phyloP scores from a whole-genome alignment of 2,329 filamentous ascomycete species.

The Tolypocladium sp. region DNA sequence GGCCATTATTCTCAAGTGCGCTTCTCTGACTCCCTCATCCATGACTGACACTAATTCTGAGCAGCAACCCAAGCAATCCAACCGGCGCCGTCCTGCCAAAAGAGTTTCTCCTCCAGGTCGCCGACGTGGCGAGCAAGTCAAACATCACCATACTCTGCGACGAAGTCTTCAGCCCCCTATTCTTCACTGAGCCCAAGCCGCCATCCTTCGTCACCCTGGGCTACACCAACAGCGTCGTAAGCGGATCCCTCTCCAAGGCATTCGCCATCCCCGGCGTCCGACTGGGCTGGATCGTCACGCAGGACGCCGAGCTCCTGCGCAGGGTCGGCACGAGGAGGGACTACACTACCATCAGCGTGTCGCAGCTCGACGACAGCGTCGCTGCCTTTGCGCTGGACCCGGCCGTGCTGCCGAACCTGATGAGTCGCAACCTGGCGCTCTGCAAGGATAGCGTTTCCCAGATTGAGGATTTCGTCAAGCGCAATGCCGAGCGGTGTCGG shows the following conservation, averaged over 20 bases:
- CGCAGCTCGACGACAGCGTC: constrained; percentile 71
- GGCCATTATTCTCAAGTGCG: constrained; percentile 13
- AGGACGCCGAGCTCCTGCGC: constrained; percentile 51
- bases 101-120: constrained; percentile 48
- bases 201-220: constrained; percentile 59
- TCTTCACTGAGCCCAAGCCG: constrained; percentile 53
- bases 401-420: constrained; percentile 27
- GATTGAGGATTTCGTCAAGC: constrained; percentile 1
- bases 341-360: constrained; percentile 81
- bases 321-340: constrained; percentile 57
- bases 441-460: background rate
- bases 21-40: background rate
- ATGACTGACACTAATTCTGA: constrained; percentile 27
- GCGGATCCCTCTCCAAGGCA: constrained; percentile 77
- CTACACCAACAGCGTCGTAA: constrained; percentile 63
- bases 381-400: constrained; percentile 63
- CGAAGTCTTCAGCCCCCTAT: constrained; percentile 78
- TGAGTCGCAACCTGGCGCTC: constrained; percentile 39
- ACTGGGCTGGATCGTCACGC: constrained; percentile 72
- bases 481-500: background rate
- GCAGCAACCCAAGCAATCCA: constrained; percentile 76
- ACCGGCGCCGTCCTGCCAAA: constrained; percentile 63
- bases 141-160: constrained; percentile 63
- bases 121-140: constrained; percentile 52
- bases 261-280: constrained; percentile 77